Conservation (phyloP, 2,329 filamentous ascomycete species). For the Plectosphaerella cucumerina region DNA sequence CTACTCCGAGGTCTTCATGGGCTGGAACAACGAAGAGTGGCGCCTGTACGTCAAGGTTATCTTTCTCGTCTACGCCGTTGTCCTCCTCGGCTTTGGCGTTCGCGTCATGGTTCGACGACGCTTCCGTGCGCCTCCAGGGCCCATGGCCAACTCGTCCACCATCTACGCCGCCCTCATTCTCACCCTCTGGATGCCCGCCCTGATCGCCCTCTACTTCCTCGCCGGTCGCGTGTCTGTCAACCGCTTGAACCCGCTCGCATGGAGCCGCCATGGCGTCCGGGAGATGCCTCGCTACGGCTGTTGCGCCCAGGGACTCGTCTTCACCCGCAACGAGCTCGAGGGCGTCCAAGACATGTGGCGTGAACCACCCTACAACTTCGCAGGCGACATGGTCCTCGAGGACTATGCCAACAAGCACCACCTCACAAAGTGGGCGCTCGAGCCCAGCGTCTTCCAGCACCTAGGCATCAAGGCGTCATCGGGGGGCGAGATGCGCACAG, state of each 20-base stretch:
- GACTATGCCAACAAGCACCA: slow-evolving; percentile 22
- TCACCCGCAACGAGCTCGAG: slow-evolving; percentile 24
- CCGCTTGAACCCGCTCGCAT: slow-evolving; percentile 17
- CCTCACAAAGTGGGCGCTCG: slow-evolving; percentile 29
- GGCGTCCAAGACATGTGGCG: slow-evolving; percentile 20
- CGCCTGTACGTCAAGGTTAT: slow-evolving; percentile 21
- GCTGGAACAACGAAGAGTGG: slow-evolving; percentile 32
- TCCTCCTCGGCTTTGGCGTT: slow-evolving; percentile 15
- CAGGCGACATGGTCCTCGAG: slow-evolving; percentile 30
- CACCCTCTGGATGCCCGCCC: slow-evolving; percentile 26
- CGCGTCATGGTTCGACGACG: neutral
- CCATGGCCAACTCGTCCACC: neutral
- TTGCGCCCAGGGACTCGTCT: slow-evolving; percentile 32
- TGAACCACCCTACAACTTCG: slow-evolving; percentile 25
- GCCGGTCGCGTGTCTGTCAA: slow-evolving; percentile 21
- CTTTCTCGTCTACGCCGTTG: slow-evolving; percentile 17
- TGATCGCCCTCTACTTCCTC: slow-evolving; percentile 23
- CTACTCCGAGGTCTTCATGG: slow-evolving; percentile 32
- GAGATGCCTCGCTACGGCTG: slow-evolving; percentile 34
- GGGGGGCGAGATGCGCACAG: slow-evolving; percentile 18
- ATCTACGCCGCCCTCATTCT: slow-evolving; percentile 17
- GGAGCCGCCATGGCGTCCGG: slow-evolving; percentile 16
- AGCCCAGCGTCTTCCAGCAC: slow-evolving; percentile 32
- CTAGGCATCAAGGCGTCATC: slow-evolving; percentile 27
- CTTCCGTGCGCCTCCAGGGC: neutral